Evolutionary conservation across 192 early-diverging fungal genomes (phyloP).

Genomic region (Spizellomyces sp.): DNA sequence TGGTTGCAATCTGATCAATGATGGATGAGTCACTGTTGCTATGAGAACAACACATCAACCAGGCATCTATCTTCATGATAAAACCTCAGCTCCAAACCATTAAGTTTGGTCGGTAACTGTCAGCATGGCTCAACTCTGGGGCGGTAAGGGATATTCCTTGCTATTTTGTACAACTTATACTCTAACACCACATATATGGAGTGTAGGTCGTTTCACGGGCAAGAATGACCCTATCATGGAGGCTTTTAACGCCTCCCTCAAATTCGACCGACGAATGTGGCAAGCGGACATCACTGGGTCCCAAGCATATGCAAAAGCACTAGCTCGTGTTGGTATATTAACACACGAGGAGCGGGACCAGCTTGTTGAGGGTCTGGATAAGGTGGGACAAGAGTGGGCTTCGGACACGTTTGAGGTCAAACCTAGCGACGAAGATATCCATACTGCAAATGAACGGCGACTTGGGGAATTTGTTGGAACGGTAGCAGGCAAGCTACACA

Average conservation of each 20-base stretch:
- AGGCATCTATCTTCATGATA: too few species aligned
- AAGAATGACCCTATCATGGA: constrained; percentile 96
- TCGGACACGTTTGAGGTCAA: constrained; percentile 67
- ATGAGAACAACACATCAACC: too few species aligned
- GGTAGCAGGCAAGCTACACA: constrained; percentile 96
- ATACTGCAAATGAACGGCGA: constrained; percentile 97
- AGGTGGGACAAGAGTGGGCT: constrained; percentile 84
- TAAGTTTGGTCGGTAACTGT: too few species aligned
- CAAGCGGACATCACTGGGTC: constrained; percentile 87
- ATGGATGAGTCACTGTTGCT: too few species aligned
- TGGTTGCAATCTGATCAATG: too few species aligned
- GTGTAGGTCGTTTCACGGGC: constrained; percentile 58
- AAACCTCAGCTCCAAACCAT: too few species aligned
- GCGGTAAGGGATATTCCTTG: neutral
- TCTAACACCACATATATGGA: neutral
- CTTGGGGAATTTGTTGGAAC: constrained; percentile 89
- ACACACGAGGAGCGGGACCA: constrained; percentile 70
- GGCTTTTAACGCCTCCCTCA: constrained; percentile 92
- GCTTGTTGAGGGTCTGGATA: constrained; percentile 74
- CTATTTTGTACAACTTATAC: neutral
- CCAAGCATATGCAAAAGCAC: constrained; percentile 86
- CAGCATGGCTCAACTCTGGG: constrained; percentile 18
- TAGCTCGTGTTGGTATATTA: constrained; percentile 73
- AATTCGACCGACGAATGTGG: constrained; percentile 92
- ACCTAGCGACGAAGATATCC: constrained; percentile 95